Conservation (phyloP, 2,329 filamentous ascomycete species). For the Thielaviopsis ethacetica region DNA sequence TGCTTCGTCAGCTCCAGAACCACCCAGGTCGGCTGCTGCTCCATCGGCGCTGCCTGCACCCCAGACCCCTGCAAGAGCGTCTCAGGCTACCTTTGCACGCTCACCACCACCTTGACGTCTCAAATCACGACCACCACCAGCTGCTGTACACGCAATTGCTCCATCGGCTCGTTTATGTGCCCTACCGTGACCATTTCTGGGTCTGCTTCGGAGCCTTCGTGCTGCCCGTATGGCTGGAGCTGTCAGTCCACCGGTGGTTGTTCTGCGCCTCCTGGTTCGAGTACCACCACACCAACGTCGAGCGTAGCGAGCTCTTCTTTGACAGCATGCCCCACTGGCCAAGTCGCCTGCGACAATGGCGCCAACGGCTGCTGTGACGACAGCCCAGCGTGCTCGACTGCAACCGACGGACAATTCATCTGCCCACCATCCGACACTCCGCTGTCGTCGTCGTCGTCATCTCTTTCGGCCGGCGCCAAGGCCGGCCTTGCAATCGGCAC, state of each 20-base stretch:
- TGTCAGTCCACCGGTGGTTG: conserved; percentile 25
- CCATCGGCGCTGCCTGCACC: conserved; percentile 25
- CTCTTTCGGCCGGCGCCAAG: conserved; percentile 33
- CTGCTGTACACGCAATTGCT: conserved; percentile 27
- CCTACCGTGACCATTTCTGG: conserved; percentile 23
- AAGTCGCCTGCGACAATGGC: conserved; percentile 28
- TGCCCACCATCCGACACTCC: conserved; percentile 21
- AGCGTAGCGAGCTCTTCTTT: conserved; percentile 19
- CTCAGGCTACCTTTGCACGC: conserved; percentile 15
- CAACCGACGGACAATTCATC: conserved; percentile 24
- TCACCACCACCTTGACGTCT: conserved; percentile 15
- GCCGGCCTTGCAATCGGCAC: conserved; percentile 41
- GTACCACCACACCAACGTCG: conserved; percentile 13
- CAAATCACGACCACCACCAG: conserved; percentile 15
- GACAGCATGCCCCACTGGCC: conserved; percentile 29
- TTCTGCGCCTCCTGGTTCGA: conserved; percentile 17
- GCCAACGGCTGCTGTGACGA: conserved; percentile 31
- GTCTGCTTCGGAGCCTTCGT: conserved; percentile 19
- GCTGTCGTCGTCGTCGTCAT: conserved; percentile 19
- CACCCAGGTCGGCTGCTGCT: conserved; percentile 24
- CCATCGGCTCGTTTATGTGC: conserved; percentile 28
- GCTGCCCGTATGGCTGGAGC: conserved; percentile 29
- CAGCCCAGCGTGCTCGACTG: conserved; percentile 26
- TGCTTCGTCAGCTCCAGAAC: conserved; percentile 26
- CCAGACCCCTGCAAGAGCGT: conserved; percentile 21